Conservation (phyloP, 2,329 filamentous ascomycete genomes). For the Diaporthe australafricana region DNA sequence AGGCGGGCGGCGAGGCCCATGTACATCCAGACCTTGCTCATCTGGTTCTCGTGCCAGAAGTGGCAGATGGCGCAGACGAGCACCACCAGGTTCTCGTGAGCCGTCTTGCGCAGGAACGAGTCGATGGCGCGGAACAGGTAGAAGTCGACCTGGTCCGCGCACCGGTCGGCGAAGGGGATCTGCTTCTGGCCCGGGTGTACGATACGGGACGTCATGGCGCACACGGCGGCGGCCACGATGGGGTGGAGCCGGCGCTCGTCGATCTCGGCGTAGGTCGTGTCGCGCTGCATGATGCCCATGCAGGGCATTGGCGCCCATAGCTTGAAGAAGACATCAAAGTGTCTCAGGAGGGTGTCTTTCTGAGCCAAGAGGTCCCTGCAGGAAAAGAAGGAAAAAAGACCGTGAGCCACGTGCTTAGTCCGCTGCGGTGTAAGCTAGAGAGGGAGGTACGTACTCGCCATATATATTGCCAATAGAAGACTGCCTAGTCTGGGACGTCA, state of each 20-base stretch:
- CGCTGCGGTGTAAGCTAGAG: neutral
- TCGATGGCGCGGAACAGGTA: constrained; percentile 55
- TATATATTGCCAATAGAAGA: constrained; percentile 7
- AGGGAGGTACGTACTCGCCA: constrained; percentile 31
- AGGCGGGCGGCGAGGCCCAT: constrained; percentile 51
- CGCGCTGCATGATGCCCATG: constrained; percentile 53
- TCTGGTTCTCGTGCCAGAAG: constrained; percentile 50
- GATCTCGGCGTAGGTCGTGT: constrained; percentile 49
- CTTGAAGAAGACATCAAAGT: constrained; percentile 54
- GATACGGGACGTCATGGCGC: constrained; percentile 51
- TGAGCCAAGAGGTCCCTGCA: constrained; percentile 47
- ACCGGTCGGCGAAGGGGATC: constrained; percentile 51
- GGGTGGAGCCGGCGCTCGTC: constrained; percentile 51
- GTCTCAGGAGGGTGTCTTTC: constrained; percentile 50
- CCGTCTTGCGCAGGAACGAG: constrained; percentile 48
- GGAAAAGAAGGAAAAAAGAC: constrained; percentile 4
- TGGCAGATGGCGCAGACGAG: constrained; percentile 52
- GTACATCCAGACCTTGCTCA: constrained; percentile 55
- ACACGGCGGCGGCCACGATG: constrained; percentile 52
- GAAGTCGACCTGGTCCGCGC: constrained; percentile 53
- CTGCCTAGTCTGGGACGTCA: constrained; percentile 14
- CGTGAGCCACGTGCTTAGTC: neutral
- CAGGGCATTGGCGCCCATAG: constrained; percentile 53
- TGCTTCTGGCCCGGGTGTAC: constrained; percentile 48
- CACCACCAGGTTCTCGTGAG: constrained; percentile 41